Base-by-base conservation (phyloP, 2,329 filamentous ascomycete genomes). In the Aspergillus sp. region DNA sequence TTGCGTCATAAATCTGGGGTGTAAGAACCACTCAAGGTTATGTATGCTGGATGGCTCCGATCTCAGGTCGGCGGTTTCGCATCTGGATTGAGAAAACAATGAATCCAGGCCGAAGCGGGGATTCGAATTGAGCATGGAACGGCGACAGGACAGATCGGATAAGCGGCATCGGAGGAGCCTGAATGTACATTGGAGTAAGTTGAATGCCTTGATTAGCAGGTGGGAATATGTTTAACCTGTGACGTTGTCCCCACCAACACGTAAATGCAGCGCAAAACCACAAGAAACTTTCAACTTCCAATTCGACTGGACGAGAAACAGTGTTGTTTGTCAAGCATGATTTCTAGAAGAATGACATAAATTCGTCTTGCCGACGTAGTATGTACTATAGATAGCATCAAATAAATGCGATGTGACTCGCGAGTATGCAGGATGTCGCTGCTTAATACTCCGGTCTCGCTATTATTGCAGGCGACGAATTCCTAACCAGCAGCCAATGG, bases 141-240 rank as follows among this genome's bases (percentile, higher is more conserved):
- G 26, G 9, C 26, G 26, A 30, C 26, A 11, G 26, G 26, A 34
- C 26, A 18, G 20, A 38, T n/a, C 20, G 34, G 36, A 49, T 50
- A 7, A 38, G 48, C 48, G 48, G 48, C 38, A 42, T 50, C 48
- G 48, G 48, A 39, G 20, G 15, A 20, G 32, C 36, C 26, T 30
- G 26, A 11, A 30, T 11, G 8, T 9, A 11, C 9, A 3, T 11
- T 30, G 26, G 26, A 30, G 26, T 30, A 30, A 30, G 26, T 30
- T 30, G 26, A 30, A 30, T 11, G 9, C 26, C 8, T 30, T 42
- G 30, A 9, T 26, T 13, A 26, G 20, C 9, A 32, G 26, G 44
- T 47, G 48, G 48, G 30, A 50, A 50, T 42, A 26, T 42, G 9
- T 30, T 50, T 50, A 41, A 22, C 48, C 48, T 42, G 13, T 47